Conservation (phyloP, 2,329 filamentous ascomycete species). For the Aureobasidium sp. region DNA sequence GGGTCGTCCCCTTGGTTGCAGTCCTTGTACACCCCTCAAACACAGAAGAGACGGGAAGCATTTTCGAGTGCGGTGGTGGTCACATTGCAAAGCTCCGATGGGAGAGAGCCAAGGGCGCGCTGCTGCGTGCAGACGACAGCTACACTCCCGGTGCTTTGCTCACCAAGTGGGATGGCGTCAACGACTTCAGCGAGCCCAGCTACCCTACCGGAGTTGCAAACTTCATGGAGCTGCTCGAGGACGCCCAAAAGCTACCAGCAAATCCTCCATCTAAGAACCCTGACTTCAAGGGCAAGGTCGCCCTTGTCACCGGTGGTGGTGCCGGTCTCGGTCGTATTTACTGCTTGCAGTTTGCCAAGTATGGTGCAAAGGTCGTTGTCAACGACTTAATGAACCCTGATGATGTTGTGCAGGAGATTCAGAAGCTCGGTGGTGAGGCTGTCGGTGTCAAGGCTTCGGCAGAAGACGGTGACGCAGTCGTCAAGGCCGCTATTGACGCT, state of each 20-base stretch:
- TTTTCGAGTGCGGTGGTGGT: slow-evolving; percentile 91
- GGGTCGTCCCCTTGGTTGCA: slow-evolving; percentile 90
- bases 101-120: slow-evolving; percentile 83
- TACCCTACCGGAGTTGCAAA: slow-evolving; percentile 81
- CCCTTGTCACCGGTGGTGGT: slow-evolving; percentile 79
- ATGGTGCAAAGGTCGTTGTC: slow-evolving; percentile 79
- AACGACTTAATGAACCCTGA: slow-evolving; percentile 96
- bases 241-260: slow-evolving; percentile 68
- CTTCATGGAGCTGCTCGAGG: slow-evolving; percentile 78
- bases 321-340: slow-evolving; percentile 88
- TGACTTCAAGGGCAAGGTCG: slow-evolving; percentile 78
- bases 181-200: slow-evolving; percentile 76
- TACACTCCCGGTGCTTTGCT: slow-evolving; percentile 84
- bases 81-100: slow-evolving; percentile 90
- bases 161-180: slow-evolving; percentile 81
- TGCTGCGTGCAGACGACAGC: slow-evolving; percentile 80
- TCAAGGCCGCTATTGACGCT: slow-evolving; percentile 88
- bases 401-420: slow-evolving; percentile 84
- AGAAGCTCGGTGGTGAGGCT: slow-evolving; percentile 79
- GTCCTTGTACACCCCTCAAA: slow-evolving; percentile 81
- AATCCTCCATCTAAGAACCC: slow-evolving; percentile 67
- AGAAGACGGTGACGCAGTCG: slow-evolving; percentile 82
- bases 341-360: slow-evolving; percentile 76
- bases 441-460: slow-evolving; percentile 89
- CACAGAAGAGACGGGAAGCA: slow-evolving; percentile 72